Percentiles rank a stretch among this genome's conserved stretches.
phyloP scores from a whole-genome alignment of 257 asterid genomes.

The Solanum peruvianum region DNA sequence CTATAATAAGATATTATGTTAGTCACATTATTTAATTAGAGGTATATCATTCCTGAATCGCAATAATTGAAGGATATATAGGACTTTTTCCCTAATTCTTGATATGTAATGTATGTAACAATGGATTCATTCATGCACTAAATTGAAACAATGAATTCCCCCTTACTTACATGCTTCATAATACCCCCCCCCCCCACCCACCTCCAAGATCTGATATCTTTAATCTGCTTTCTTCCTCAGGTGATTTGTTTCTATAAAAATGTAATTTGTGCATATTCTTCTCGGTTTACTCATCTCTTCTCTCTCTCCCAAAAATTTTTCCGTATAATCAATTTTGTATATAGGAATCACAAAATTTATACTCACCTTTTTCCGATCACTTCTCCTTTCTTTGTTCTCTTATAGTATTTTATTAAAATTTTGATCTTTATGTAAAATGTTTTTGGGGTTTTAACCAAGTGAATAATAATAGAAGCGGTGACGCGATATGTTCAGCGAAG shows the following conservation, averaged over 20 bases:
- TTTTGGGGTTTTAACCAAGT: background rate
- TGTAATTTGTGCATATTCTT: background rate
- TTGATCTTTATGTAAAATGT: background rate
- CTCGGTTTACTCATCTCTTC: background rate
- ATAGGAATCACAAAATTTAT: background rate
- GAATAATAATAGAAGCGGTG: background rate
- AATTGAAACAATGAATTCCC: no score
- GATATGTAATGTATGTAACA: no score
- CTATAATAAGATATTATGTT: no score
- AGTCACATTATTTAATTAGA: no score
- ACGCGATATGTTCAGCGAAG: slow-evolving; percentile 8
- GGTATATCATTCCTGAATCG: no score
- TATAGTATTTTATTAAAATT: background rate
- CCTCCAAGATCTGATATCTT: no score
- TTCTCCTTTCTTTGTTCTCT: background rate
- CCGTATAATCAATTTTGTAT: background rate
- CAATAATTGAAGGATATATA: no score
- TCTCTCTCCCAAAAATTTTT: background rate
- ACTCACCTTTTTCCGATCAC: background rate
- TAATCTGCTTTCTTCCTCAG: no score
- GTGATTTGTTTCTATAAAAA: background rate
- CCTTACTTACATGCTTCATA: no score
- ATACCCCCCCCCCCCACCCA: no score
- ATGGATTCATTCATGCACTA: no score
- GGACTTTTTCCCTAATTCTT: no score